Base-by-base conservation (phyloP, 345 rosid genomes). In the Salix exigua region DNA sequence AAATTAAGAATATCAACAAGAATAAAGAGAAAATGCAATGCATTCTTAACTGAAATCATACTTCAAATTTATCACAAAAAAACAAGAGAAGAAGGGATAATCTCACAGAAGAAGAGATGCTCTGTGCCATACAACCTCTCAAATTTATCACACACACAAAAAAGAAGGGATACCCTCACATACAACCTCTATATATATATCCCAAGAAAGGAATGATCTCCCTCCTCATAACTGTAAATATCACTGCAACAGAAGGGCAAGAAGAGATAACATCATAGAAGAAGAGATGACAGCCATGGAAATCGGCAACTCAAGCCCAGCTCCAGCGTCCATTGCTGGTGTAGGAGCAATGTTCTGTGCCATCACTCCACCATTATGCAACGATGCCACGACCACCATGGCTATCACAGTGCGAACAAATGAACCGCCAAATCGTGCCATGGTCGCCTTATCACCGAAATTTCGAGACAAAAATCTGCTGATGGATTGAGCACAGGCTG, bases 291-390 rank as follows among this genome's bases (percentile, higher is more conserved):
- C 0, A 38, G 23, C 51, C 42, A 80, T 6, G 4, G 79, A 66
- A 10, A 60, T 21, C 4, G 79, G 61, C 51, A 55, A 46, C 1
- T 38, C 38, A n/a, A n/a, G 28, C 4, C 35, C 71, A 11, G 72
- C 73, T 55, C 83, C 83, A 7, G 80, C 23, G 69, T 66, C 77
- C 83, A 81, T 72, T 14, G 60, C 28, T 44, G 83, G 73, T 1
- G 67, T 51, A 2, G 83, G 83, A 71, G 77, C 25, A n/a, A 76
- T 61, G 23, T 25, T 50, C n/a, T 81, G 80, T 23, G 80, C 77
- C 76, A 53, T 40, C 42, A 60, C 71, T 64, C 73, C 72, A 61
- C 33, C 53, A 21, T 19, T 5, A 17, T 3, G 33, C 17, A 66
- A 3, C 13, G 66, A 2, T 25, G 67, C 68, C 12, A 64, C 18